Evolutionary conservation across 2,329 filamentous ascomycete species (phyloP), one percentile per base, ranked within the genome.

Genomic region (Clonostachys rosea): DNA sequence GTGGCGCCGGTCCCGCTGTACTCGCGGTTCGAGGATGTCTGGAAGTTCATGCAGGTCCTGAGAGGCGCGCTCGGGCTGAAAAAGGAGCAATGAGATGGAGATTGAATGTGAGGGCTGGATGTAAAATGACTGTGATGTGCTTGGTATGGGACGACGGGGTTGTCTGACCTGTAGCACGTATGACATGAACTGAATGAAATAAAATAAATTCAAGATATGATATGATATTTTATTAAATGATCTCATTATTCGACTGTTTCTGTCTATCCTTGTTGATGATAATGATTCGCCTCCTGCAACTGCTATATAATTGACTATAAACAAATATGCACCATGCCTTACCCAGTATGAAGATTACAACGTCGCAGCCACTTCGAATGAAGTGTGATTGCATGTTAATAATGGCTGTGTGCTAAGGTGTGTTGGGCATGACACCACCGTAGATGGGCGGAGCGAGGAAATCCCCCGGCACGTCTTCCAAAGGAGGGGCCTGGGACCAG

Each of bases 1-100:
- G 83, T 95, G 2, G 89, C 91, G 3, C 91, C 91, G 2, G 86
- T 87, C 40, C 90, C 91, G 9, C 64, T 96, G 54, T 96, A 95
- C 67, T 92, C 92, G 58, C 82, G 79, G 0, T 95, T 88, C 61
- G 73, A 75, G 49, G 91, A 96, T 56, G 83, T 91, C 7, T 75
- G 67, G 66, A 66, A 55, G 42, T 75, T 74, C 47, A 71, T 76
- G 63, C 62, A 71, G 51, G 61, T 69, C 5, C 45, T 76, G 43
- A 56, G 63, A 36, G 54, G 53, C 2, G 63, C 66, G 7, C 50
- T 70, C 49, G 55, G 54, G 18, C 42, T 60, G 45, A 59, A 49
- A 24, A 35, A n/a, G 17, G 36, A 39, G 36, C 17, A 18, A 5
- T n/a, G 14, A 30, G 24, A 30, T 10, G 24, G 17, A 4, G 3